Evolutionary conservation across 192 early-diverging fungal genomes (phyloP), one percentile per base, ranked within the genome.

Genomic region (Gaertneriomyces sp.): DNA sequence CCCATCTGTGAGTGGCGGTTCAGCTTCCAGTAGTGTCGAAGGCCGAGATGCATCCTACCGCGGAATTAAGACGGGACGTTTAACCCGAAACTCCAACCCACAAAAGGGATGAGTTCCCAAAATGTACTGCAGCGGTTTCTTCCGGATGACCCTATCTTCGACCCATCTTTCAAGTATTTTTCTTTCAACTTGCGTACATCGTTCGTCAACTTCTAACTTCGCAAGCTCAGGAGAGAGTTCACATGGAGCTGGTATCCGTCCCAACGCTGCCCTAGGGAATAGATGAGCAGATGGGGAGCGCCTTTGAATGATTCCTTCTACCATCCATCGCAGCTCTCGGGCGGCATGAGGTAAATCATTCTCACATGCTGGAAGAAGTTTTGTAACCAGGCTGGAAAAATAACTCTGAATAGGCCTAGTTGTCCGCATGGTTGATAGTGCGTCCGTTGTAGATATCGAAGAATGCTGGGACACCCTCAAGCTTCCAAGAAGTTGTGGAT

Each of bases 121-220:
- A 45, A 98, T 90, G 68, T 98, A 98, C 73, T 98, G 95, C 52
- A 98, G 75, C 7, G 93, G 95, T 70, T 91, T 93, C 58, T 88
- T 80, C 8, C 33, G 19, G 4, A 25, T 33, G 9, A 47, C 52
- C 39, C 77, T 47, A 6, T 58, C 58, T 0, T 33, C 12, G 7
- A 73, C 50, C 77, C 77, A 79, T 6, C 38, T 14, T 12, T 42
- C 41, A 10, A 70, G 42, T 42, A 60, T n/a, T 42, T 38, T 20
- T n/a, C 12, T n/a, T 41, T 70, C 69, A 4, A n/a, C 11, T n/a
- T 11, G 5, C 14, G 69, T 58, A 12, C 45, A 46, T 20, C 8
- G n/a, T 12, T 39, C 11, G 9, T 39, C 50, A 19, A 25, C 14
- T 17, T 25, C 17, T 57, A 38, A 14, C 19, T 0, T 65, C 11